Percentiles rank a stretch among this genome's conserved stretches.
These are phyloP conservation scores for Euphorbia peplus DNA, from an alignment of 345 rosid genomes.

Conservation along the genomic window DNA sequence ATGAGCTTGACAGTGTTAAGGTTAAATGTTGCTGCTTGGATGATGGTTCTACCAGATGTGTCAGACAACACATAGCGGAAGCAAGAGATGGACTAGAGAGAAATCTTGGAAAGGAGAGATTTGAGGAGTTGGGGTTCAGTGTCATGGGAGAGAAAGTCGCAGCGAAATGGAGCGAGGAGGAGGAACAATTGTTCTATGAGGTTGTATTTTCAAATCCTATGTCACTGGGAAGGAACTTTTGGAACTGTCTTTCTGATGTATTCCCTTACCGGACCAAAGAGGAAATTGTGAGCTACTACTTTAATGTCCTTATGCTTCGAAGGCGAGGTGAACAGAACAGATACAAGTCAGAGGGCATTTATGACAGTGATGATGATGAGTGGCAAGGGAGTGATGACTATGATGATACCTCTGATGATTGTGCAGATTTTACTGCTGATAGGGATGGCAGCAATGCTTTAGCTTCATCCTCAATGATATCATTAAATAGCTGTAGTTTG, in stretches of 20 bases:
- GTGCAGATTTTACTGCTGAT: constrained; percentile 17
- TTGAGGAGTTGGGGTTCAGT: constrained; percentile 17
- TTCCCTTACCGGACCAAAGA: constrained; percentile 19
- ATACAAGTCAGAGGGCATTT: constrained; percentile 4
- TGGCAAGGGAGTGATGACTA: constrained; percentile 12
- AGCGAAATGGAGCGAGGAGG: constrained; percentile 20
- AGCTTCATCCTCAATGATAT: constrained; percentile 20
- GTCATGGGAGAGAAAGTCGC: constrained; percentile 28
- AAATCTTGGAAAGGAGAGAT: constrained; percentile 15
- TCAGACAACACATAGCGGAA: constrained; percentile 19
- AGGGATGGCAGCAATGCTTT: constrained; percentile 8
- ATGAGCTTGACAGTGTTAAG: constrained; percentile 6
- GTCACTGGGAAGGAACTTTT: constrained; percentile 24
- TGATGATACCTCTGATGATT: constrained; percentile 1
- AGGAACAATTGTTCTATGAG: constrained; percentile 18
- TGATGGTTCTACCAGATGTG: constrained; percentile 24
- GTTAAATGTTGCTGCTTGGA: constrained; percentile 18
- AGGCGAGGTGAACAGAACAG: constrained; percentile 26
- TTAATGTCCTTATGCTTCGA: constrained; percentile 26
- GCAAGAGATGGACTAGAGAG: constrained; percentile 19
- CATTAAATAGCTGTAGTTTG: constrained; percentile 11
- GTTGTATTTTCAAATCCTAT: constrained; percentile 20
- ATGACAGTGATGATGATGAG: constrained; percentile 28
- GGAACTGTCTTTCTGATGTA: constrained; percentile 18
- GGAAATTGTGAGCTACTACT: constrained; percentile 23